Evolutionary conservation across 1,284 basidiomycete genomes (phyloP), one percentile per base, ranked within the genome.

Genomic region (Ustanciosporium gigantosporum): DNA sequence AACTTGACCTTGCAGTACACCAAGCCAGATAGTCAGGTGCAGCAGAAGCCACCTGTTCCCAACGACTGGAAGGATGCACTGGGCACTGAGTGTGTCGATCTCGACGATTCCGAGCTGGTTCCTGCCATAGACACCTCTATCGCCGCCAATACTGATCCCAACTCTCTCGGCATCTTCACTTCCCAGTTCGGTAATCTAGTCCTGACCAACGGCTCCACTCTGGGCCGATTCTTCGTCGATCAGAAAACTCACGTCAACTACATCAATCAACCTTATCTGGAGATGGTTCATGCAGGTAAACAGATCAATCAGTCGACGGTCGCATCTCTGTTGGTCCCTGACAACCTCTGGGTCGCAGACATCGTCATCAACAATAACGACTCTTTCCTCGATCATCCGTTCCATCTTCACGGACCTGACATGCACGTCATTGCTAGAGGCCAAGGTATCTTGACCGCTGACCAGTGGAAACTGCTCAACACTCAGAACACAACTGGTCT

Each of bases 301-400:
- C 32, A 17, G 25, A 66, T 65, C 55, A 52, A 65, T 21, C 32
- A 40, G 14, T 46, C 43, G 15, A 52, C 51, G 13, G 36, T 62
- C 31, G 52, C 66, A 4, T 52, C 45, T n/a, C 23, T 66, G 8
- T 21, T 52, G 25, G 43, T 58, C 2, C 41, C 51, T 3, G 64
- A 68, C 21, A 52, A 58, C 13, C 8, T 64, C 14, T 66, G 60
- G 48, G 48, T 57, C n/a, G 56, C 60, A 11, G 71, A 74, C 24
- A 45, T 74, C 15, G 51, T 74, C 42, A 62, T 81, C 51, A 79
- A 79, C 67, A 79, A 80, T 56, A 37, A 72, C 9, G 78, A 79
- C 40, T 36, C 24, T 0, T 52, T 49, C 15, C 57, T 74, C 14
- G 68, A 70, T 21, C 79, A 80, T 50, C 79, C 80, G 8, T 59